phyloP scores from a whole-genome alignment of 2,329 filamentous ascomycete genomes.

The Fusarium sp. region DNA sequence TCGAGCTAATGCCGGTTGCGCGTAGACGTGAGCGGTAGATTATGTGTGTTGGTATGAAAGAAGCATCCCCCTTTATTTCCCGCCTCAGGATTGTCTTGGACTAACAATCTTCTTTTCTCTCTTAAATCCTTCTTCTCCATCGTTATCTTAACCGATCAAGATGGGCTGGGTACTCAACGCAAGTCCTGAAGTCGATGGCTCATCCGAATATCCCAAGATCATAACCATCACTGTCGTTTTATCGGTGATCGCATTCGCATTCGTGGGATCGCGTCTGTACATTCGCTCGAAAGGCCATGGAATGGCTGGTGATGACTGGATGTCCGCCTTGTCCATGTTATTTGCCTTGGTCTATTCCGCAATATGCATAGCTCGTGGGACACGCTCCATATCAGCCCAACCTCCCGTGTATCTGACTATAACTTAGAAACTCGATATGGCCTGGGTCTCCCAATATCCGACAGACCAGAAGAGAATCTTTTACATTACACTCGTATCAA shows the following conservation, averaged over 20 bases:
- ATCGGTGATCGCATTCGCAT: slow-evolving; percentile 53
- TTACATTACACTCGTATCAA: slow-evolving; percentile 59
- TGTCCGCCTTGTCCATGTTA: slow-evolving; percentile 51
- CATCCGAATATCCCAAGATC: slow-evolving; percentile 59
- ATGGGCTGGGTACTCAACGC: slow-evolving; percentile 64
- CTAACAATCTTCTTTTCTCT: no score
- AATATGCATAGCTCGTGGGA: slow-evolving; percentile 60
- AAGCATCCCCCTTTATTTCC: no score
- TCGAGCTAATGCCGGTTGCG: no score
- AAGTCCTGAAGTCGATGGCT: slow-evolving; percentile 55
- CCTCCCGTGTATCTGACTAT: background rate
- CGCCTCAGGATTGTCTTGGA: no score
- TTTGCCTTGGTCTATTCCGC: slow-evolving; percentile 60
- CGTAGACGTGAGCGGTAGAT: no score
- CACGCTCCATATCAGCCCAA: no score
- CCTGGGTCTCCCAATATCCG: slow-evolving; percentile 56
- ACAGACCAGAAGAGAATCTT: slow-evolving; percentile 56
- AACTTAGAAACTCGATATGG: slow-evolving; percentile 61
- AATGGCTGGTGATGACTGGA: slow-evolving; percentile 59
- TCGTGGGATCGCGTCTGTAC: slow-evolving; percentile 54
- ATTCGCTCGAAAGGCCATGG: slow-evolving; percentile 55
- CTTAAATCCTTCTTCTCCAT: no score
- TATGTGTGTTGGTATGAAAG: no score
- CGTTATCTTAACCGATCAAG: slow-evolving; percentile 1
- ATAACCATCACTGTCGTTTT: slow-evolving; percentile 58